A percentile compares a stretch with the other conserved stretches of the same genome.
These are phyloP conservation scores for Arthrobotrys iridis DNA, from an alignment of 2,329 filamentous ascomycete species.

Conservation along the genomic window DNA sequence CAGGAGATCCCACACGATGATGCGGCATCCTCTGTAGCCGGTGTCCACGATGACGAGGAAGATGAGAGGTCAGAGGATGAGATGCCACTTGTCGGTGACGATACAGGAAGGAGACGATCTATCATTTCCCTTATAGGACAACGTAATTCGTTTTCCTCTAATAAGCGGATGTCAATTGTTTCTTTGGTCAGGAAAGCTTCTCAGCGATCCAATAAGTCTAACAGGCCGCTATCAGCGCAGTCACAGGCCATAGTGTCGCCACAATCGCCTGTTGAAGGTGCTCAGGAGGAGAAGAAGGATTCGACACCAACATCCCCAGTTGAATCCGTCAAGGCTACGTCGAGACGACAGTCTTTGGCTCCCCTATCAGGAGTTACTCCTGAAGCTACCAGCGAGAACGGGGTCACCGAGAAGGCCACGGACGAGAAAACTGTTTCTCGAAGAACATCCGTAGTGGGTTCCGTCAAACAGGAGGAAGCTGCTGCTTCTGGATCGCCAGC, in stretches of 20 bases:
- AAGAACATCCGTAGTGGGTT: slow-evolving; percentile 12
- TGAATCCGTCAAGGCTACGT: slow-evolving; percentile 1
- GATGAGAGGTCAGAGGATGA: slow-evolving; percentile 63
- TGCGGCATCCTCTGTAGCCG: slow-evolving; percentile 65
- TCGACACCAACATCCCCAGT: background rate
- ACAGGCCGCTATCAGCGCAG: slow-evolving; percentile 6
- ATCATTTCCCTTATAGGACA: slow-evolving; percentile 26
- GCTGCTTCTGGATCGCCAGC: background rate
- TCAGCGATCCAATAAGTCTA: slow-evolving; percentile 40
- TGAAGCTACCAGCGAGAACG: slow-evolving; percentile 9
- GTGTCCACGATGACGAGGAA: slow-evolving; percentile 71
- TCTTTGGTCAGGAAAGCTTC: slow-evolving; percentile 39
- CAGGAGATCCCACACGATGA: slow-evolving; percentile 61
- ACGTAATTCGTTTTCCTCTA: slow-evolving; percentile 44
- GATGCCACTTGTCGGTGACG: slow-evolving; percentile 41
- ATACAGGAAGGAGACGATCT: slow-evolving; percentile 29
- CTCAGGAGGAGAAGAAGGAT: slow-evolving; percentile 10
- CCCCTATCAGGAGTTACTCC: background rate
- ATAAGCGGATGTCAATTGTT: slow-evolving; percentile 38
- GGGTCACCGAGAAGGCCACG: background rate
- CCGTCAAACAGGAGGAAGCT: slow-evolving; percentile 15
- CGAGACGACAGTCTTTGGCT: slow-evolving; percentile 15
- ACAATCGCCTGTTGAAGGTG: slow-evolving; percentile 11
- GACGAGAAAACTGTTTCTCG: slow-evolving; percentile 8
- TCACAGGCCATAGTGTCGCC: background rate